A percentile compares a stretch with the other conserved stretches of the same genome.
phyloP scores from a whole-genome alignment of 106 monocot species.

The Dendrobium huoshanense region DNA sequence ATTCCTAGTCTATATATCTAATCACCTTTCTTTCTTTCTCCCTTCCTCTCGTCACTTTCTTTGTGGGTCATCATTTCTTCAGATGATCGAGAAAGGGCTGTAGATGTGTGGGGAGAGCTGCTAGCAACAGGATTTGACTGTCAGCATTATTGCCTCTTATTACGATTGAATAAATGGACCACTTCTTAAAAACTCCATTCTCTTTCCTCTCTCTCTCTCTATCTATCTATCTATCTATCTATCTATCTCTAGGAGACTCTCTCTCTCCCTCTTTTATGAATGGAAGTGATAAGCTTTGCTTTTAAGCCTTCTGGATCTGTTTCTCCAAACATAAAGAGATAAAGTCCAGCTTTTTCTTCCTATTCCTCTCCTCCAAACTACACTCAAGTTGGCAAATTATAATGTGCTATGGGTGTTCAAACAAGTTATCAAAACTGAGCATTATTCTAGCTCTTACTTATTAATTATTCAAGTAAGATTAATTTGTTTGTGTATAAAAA shows the following conservation, averaged over 20 bases:
- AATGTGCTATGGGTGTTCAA: too few species aligned
- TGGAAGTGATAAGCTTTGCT: not conserved
- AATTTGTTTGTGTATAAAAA: too few species aligned
- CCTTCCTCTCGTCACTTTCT: conserved; percentile 2
- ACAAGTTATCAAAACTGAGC: too few species aligned
- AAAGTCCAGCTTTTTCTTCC: not conserved
- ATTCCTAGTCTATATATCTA: too few species aligned
- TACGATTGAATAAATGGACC: not conserved
- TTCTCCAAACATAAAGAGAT: not conserved
- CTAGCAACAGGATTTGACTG: not conserved
- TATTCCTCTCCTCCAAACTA: not conserved
- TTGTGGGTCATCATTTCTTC: conserved; percentile 10
- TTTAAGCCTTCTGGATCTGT: not conserved
- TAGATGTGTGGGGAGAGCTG: not conserved
- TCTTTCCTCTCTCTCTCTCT: not conserved
- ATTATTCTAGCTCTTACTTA: too few species aligned
- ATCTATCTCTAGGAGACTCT: not conserved
- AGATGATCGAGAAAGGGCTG: conserved; percentile 9
- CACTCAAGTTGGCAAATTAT: not conserved
- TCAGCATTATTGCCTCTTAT: conserved; percentile 3
- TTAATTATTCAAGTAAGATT: too few species aligned
- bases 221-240: not conserved
- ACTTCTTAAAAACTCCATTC: not conserved
- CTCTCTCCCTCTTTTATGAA: not conserved
- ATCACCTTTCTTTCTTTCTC: not conserved